phyloP scores from a whole-genome alignment of 169 alveolate genomes.

The Plasmodium falciparum region DNA sequence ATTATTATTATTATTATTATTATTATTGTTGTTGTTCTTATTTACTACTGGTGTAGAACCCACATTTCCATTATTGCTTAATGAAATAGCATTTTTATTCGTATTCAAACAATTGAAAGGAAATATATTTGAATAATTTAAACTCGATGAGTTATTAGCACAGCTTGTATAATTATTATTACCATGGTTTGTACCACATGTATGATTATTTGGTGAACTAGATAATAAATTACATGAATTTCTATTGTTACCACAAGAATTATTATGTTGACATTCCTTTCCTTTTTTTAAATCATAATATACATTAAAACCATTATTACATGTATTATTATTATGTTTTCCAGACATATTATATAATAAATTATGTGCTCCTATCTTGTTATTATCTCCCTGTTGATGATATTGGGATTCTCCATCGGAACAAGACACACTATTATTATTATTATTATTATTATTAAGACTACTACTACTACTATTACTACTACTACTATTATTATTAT shows the following conservation, averaged over 20 bases:
- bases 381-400: no score
- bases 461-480: not conserved
- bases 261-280: conserved; percentile 5
- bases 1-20: not conserved
- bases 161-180: conserved; percentile 1
- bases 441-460: not conserved
- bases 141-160: not conserved
- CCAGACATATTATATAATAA: conserved; percentile 3
- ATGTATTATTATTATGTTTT: not conserved
- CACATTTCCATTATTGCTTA: not conserved
- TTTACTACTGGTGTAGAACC: not conserved
- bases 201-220: not conserved
- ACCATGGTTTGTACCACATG: not conserved
- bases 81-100: not conserved
- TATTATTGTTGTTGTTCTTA: not conserved
- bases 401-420: conserved; percentile 10
- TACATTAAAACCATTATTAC: not conserved
- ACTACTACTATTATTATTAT: not conserved
- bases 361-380: not conserved
- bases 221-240: not conserved
- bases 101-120: conserved; percentile 8
- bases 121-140: not conserved
- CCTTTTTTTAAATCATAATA: conserved; percentile 36
- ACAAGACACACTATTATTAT: not conserved
- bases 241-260: not conserved